Conservation (phyloP, 805 yeast genomes). For the Kurtzmaniella cleridarum region DNA sequence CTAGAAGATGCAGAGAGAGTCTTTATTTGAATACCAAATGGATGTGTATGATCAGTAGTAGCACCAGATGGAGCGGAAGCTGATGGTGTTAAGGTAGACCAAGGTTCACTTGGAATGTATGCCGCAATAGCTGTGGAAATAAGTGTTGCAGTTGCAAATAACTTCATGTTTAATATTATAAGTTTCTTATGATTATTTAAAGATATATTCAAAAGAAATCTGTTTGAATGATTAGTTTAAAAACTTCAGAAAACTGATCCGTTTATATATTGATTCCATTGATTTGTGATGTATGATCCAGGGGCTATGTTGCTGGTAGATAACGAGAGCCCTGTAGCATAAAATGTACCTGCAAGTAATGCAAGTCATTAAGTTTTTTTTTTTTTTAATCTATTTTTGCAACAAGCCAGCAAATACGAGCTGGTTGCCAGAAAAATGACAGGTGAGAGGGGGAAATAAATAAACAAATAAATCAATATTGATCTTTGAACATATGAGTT, state of each 20-base stretch:
- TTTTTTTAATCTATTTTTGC: slow-evolving; percentile 3
- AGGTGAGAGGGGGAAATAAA: no score
- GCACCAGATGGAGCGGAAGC: slow-evolving; percentile 49
- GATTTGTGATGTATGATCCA: slow-evolving; percentile 1
- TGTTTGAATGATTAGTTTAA: no score
- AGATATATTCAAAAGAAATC: no score
- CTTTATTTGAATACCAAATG: slow-evolving; percentile 67
- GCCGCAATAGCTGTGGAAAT: slow-evolving; percentile 53
- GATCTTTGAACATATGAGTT: not conserved
- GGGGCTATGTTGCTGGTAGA: slow-evolving; percentile 2
- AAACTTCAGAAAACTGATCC: not conserved
- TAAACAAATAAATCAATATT: not conserved
- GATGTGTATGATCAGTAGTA: slow-evolving; percentile 46
- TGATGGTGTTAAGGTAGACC: slow-evolving; percentile 68
- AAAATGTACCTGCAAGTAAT: no score
- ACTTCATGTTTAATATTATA: slow-evolving; percentile 4
- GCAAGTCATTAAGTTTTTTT: no score
- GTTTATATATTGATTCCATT: not conserved
- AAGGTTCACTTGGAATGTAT: slow-evolving; percentile 59
- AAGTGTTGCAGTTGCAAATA: slow-evolving; percentile 27
- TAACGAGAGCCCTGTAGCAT: no score
- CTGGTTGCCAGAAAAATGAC: not conserved
- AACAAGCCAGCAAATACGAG: slow-evolving; percentile 1
- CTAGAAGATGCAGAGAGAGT: slow-evolving; percentile 39
- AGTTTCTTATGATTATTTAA: not conserved